Base-by-base conservation (phyloP, 208 protist species). In the Acanthamoeba castellanii region DNA sequence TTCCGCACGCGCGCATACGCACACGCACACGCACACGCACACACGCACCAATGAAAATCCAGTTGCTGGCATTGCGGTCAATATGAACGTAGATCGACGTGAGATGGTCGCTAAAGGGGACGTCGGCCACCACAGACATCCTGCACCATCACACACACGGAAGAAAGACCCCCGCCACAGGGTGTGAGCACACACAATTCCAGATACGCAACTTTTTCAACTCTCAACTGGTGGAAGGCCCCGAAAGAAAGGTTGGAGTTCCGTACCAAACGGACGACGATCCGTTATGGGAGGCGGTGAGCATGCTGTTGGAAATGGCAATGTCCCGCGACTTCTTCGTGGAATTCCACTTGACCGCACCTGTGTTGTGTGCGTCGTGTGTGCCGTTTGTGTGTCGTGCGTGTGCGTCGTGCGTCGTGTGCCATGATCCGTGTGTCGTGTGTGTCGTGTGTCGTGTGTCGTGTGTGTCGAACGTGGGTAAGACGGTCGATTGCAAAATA, bases 1-100 rank as follows among this genome's bases (percentile, higher is more conserved):
- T 5, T 37, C 32, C 11, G 16, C 30, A 14, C 34, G 3, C 34
- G 68, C 2, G 22, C n/a, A 42, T 0, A 3, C 7, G 11, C 32
- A 25, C 4, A 1, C n/a, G 7, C 27, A 13, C 61, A 68, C 3
- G 9, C 57, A 64, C 59, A 72, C 30, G 5, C 9, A 2, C 13
- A 72, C 30, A 37, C 30, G 34, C 25, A 85, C 76, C 76, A 18
- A 85, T 85, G 76, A 59, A 85, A 14, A 85, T 85, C 76, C 76
- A 85, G 32, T 85, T 85, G 45, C 76, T 85, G 45, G 8, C 11
- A n/a, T 85, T 85, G 22, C 34, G 32, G 47, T 85, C 76, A 42
- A 85, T 55, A 13, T 30, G 76, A 3, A 85, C 42, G 47, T 85
- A 85, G 42, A 37, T 20, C 76, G 76, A 85, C 45, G 76, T 30